A percentile compares a stretch with the other conserved stretches of the same genome.
phyloP scores from a whole-genome alignment of 2,329 filamentous ascomycete genomes.

The Xylariaceae sp. region DNA sequence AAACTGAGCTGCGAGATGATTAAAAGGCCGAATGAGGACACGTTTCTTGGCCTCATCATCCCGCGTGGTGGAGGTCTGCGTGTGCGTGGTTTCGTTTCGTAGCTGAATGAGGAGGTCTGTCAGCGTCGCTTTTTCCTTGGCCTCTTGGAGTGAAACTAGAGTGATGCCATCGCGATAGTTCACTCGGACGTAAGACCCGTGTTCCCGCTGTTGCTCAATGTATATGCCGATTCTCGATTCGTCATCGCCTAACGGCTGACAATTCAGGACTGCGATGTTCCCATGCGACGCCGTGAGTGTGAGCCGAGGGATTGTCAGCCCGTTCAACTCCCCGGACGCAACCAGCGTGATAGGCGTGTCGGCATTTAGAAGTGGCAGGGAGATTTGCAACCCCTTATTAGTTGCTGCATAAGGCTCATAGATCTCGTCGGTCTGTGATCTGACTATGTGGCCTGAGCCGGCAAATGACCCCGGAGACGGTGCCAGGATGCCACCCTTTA shows the following conservation, averaged over 20 bases:
- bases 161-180: not conserved
- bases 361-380: not conserved
- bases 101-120: slow-evolving; percentile 2
- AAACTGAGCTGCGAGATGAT: not conserved
- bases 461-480: not conserved
- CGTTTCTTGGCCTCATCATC: not conserved
- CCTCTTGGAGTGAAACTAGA: not conserved
- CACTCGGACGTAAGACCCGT: not conserved
- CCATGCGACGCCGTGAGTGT: not conserved
- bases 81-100: not conserved
- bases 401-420: not conserved
- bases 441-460: not conserved
- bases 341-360: not conserved
- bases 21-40: slow-evolving; percentile 1
- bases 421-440: not conserved
- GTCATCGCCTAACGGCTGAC: not conserved
- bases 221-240: not conserved
- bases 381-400: slow-evolving; percentile 8
- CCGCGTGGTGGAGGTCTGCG: not conserved
- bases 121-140: not conserved
- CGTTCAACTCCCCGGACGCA: not conserved
- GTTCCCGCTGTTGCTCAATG: not conserved
- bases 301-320: not conserved
- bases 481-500: not conserved
- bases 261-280: slow-evolving; percentile 4